Evolutionary conservation across 2,329 filamentous ascomycete species (phyloP).

Genomic region (Furcasterigmium furcatum): DNA sequence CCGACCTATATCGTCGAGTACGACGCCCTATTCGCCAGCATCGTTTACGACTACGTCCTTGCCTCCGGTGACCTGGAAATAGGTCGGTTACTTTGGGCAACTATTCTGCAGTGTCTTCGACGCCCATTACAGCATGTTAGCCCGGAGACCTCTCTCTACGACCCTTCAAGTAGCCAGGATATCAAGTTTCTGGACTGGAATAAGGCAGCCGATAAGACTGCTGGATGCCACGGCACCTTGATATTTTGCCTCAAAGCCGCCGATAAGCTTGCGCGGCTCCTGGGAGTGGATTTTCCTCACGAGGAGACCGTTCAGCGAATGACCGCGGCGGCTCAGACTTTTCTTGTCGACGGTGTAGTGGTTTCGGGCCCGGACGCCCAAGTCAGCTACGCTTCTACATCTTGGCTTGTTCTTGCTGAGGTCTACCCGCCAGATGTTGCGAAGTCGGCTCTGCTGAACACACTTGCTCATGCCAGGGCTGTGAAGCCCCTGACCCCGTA

Average conservation of each 20-base stretch:
- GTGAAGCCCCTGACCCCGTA: slow-evolving; percentile 25
- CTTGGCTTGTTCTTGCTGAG: slow-evolving; percentile 24
- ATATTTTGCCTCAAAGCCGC: slow-evolving; percentile 22
- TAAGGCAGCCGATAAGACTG: slow-evolving; percentile 18
- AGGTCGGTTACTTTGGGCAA: slow-evolving; percentile 23
- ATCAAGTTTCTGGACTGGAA: slow-evolving; percentile 30
- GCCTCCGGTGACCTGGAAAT: slow-evolving; percentile 23
- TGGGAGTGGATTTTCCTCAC: slow-evolving; percentile 17
- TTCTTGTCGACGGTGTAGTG: slow-evolving; percentile 17
- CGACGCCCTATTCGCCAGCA: slow-evolving; percentile 27
- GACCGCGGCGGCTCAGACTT: slow-evolving; percentile 13
- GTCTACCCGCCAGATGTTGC: slow-evolving; percentile 15
- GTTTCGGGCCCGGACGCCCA: slow-evolving; percentile 20
- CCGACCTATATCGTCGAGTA: slow-evolving; percentile 32
- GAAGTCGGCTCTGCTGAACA: slow-evolving; percentile 16
- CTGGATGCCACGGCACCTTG: slow-evolving; percentile 24
- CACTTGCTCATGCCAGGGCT: slow-evolving; percentile 16
- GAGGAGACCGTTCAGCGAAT: slow-evolving; percentile 14
- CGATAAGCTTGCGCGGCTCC: slow-evolving; percentile 19
- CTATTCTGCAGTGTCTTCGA: slow-evolving; percentile 22
- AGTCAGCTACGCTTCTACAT: slow-evolving; percentile 22
- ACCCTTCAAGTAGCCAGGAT: slow-evolving; percentile 8
- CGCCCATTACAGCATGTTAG: slow-evolving; percentile 19
- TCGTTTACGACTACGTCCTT: slow-evolving; percentile 25
- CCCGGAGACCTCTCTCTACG: slow-evolving; percentile 14